Conservation (phyloP, 192 early-diverging fungal species). For the Allomyces macrogynus region DNA sequence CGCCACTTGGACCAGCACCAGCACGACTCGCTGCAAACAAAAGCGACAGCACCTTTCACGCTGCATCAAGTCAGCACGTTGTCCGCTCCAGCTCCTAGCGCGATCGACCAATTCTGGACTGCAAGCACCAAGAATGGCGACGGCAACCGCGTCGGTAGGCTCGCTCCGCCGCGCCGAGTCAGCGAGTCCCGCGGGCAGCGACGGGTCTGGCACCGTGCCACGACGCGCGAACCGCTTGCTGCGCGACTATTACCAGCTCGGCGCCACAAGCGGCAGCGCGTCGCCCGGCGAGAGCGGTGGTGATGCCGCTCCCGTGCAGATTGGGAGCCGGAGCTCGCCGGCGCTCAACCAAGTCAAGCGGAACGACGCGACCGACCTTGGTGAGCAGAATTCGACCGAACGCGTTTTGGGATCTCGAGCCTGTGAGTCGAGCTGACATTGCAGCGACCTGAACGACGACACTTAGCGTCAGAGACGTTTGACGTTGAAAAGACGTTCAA, state of each 20-base stretch:
- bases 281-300: neutral
- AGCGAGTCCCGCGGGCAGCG: too few relatives aligned
- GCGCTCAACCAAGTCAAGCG: constrained; percentile 6
- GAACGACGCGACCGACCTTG: constrained; percentile 48
- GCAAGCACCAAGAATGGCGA: too few relatives aligned
- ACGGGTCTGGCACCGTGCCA: too few relatives aligned
- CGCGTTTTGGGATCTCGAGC: neutral
- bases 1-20: too few relatives aligned
- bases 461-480: constrained; percentile 40
- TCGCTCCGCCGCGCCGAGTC: too few relatives aligned
- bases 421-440: neutral
- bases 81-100: too few relatives aligned
- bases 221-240: constrained; percentile 1
- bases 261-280: constrained; percentile 16
- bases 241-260: neutral
- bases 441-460: too few relatives aligned
- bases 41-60: too few relatives aligned
- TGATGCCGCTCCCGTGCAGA: constrained; percentile 6
- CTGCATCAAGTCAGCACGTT: too few relatives aligned
- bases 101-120: too few relatives aligned
- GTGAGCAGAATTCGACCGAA: constrained; percentile 12
- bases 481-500: constrained; percentile 61
- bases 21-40: too few relatives aligned
- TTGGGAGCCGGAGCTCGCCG: constrained; percentile 6
- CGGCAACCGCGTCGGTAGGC: too few relatives aligned